These are phyloP conservation scores for Asterophora lycoperdoides DNA, from an alignment of 768 basidiomycete species.

Conservation along the genomic window DNA sequence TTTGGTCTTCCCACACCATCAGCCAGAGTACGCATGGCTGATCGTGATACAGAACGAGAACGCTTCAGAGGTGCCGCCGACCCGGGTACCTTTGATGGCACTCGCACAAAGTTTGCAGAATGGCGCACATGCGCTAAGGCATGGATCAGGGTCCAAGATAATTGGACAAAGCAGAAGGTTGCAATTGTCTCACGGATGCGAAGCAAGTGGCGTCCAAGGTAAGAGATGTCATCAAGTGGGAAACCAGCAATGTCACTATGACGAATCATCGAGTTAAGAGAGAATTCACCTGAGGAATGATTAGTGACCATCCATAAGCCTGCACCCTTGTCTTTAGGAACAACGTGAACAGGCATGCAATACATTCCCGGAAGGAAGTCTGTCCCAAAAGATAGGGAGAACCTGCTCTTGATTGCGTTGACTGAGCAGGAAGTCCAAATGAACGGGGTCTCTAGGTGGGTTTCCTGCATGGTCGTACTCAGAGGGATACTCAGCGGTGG, in stretches of 20 bases:
- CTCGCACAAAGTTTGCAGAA: no score
- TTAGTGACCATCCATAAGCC: conserved; percentile 35
- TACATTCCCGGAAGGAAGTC: conserved; percentile 32
- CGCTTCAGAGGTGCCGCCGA: no score
- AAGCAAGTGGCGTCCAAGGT: not conserved
- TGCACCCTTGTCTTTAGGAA: conserved; percentile 27
- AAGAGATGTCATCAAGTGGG: not conserved
- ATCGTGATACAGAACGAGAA: no score
- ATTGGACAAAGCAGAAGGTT: no score
- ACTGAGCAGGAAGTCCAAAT: conserved; percentile 16
- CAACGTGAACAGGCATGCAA: conserved; percentile 27
- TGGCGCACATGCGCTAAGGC: no score
- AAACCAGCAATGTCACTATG: not conserved
- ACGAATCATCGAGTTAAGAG: not conserved
- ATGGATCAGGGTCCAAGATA: no score
- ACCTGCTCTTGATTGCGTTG: conserved; percentile 14
- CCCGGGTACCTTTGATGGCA: no score
- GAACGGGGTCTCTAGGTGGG: conserved; percentile 13
- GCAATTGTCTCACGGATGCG: no score
- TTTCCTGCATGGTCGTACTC: not conserved
- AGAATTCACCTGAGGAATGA: conserved; percentile 21
- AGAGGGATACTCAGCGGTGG: conserved; percentile 12
- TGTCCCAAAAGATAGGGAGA: conserved; percentile 20
- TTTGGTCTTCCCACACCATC: no score
- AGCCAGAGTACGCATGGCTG: no score